Conservation (phyloP, 805 yeast genomes). For the Saccharomycopsis schoenii region DNA sequence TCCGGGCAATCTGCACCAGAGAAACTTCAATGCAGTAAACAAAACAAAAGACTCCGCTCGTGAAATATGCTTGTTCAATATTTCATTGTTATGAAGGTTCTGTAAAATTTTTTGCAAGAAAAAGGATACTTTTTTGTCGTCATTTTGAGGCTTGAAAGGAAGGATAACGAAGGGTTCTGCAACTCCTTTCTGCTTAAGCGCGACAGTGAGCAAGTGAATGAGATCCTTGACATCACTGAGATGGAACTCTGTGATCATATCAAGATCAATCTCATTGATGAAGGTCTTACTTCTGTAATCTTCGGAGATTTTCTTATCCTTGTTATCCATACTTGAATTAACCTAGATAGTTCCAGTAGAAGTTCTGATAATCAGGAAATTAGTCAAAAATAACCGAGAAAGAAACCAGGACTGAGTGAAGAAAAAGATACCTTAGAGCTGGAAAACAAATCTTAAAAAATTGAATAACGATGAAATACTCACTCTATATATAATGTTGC, state of each 20-base stretch:
- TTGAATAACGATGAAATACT: too few species aligned
- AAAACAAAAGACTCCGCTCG: constrained; percentile 59
- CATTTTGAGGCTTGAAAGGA: constrained; percentile 66
- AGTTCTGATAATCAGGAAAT: neutral
- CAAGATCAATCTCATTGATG: constrained; percentile 17
- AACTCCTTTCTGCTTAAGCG: constrained; percentile 58
- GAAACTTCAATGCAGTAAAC: constrained; percentile 64
- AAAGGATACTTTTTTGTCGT: constrained; percentile 47
- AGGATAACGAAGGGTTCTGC: constrained; percentile 65
- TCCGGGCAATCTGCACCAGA: constrained; percentile 80
- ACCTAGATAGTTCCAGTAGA: too few species aligned
- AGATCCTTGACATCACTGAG: constrained; percentile 56
- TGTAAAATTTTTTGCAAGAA: constrained; percentile 45
- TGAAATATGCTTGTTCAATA: constrained; percentile 34
- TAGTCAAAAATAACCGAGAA: neutral
- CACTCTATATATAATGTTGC: too few species aligned
- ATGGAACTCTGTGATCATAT: constrained; percentile 34
- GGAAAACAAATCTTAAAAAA: neutral
- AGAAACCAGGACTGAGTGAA: neutral
- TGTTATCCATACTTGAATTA: neutral
- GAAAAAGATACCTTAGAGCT: neutral
- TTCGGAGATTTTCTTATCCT: neutral
- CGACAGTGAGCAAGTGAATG: constrained; percentile 62
- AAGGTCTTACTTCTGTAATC: constrained; percentile 14
- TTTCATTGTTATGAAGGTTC: constrained; percentile 22